Evolutionary conservation across 352 stramenopile species (phyloP).

Genomic region (Globisporangium nunn): DNA sequence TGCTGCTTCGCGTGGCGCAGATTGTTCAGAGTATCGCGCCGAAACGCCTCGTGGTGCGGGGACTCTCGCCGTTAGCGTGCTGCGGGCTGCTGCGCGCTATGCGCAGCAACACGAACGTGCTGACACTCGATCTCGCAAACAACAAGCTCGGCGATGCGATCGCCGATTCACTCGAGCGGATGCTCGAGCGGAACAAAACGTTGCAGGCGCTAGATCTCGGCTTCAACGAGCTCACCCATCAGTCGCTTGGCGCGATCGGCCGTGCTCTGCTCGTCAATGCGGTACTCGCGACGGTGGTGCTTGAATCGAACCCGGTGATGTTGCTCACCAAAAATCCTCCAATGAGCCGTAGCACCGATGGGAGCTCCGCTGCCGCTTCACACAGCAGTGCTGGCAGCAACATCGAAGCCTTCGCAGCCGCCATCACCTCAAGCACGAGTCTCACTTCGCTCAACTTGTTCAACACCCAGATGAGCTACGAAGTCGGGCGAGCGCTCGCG

Average conservation of each 20-base stretch:
- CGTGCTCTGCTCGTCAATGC: conserved; percentile 31
- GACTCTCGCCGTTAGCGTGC: conserved; percentile 40
- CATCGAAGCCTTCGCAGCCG: conserved; percentile 34
- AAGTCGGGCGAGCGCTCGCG: conserved; percentile 33
- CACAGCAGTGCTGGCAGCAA: conserved; percentile 6
- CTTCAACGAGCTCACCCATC: conserved; percentile 44
- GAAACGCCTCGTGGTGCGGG: conserved; percentile 38
- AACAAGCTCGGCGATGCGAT: conserved; percentile 43
- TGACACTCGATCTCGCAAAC: conserved; percentile 51
- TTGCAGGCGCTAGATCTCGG: conserved; percentile 47
- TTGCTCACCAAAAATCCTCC: conserved; percentile 18
- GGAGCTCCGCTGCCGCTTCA: not conserved
- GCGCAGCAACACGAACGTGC: conserved; percentile 47
- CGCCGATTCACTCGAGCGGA: conserved; percentile 30
- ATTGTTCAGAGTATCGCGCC: conserved; percentile 40
- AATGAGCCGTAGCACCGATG: not conserved
- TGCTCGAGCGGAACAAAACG: conserved; percentile 50
- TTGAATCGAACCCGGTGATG: conserved; percentile 57
- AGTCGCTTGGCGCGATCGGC: conserved; percentile 27
- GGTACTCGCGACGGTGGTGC: conserved; percentile 41
- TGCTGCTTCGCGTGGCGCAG: conserved; percentile 12
- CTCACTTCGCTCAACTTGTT: conserved; percentile 54
- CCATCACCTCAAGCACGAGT: conserved; percentile 28
- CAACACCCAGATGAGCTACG: conserved; percentile 44
- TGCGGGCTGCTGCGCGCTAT: conserved; percentile 53